Conservation (phyloP, 345 rosid species). For the Linum tenue region DNA sequence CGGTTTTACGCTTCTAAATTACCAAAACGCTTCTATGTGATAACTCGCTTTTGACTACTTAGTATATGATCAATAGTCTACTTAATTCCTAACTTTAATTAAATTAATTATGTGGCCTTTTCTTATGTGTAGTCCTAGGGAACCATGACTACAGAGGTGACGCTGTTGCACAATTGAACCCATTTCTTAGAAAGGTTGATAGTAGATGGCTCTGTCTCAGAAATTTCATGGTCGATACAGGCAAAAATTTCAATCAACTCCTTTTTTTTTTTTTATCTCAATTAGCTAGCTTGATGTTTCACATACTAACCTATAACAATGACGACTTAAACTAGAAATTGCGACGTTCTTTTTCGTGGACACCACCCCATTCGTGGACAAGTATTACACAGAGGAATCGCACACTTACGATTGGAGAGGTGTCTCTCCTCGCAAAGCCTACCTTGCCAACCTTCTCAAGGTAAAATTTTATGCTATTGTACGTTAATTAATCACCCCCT, state of each 20-base stretch:
- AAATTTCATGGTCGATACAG: conserved; percentile 21
- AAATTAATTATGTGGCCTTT: not conserved
- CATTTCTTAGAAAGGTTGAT: conserved; percentile 13
- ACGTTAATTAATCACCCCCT: not conserved
- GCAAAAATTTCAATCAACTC: conserved; percentile 1
- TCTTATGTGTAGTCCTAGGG: conserved; percentile 20
- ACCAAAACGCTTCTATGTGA: no score
- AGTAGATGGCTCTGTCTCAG: conserved; percentile 26
- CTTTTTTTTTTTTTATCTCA: no score
- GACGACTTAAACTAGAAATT: conserved; percentile 21
- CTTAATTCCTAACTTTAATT: conserved; percentile 18
- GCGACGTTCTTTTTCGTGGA: conserved; percentile 64
- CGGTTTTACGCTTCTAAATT: no score
- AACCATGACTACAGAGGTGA: conserved; percentile 38
- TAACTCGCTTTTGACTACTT: no score
- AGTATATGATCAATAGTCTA: no score
- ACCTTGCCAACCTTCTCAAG: conserved; percentile 29
- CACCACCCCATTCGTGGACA: conserved; percentile 61
- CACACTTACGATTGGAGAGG: conserved; percentile 67
- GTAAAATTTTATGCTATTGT: conserved; percentile 9
- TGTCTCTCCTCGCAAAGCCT: conserved; percentile 36
- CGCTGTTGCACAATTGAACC: conserved; percentile 22
- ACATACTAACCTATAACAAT: not conserved
- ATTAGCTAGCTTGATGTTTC: not conserved
- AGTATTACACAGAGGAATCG: conserved; percentile 40